Base-by-base conservation (phyloP, 176 grass and related monocot genomes). In the Phoenix roebelenii region DNA sequence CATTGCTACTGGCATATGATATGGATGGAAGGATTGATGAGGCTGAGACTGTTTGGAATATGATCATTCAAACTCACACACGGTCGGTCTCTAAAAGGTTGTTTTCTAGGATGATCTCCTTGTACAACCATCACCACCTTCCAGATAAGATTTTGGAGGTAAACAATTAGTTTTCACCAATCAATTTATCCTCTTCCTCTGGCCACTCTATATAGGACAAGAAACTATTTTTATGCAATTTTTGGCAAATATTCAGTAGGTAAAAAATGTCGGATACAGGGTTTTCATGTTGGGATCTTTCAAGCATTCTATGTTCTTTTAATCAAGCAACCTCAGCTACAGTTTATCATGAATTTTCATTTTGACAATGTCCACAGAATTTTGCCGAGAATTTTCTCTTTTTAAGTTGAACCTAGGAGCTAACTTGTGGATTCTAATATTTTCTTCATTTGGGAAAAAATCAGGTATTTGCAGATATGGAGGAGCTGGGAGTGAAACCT, bases 61-160 rank as follows among this genome's bases (percentile, higher is more conserved):
- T 44, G 57, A 69, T 92, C 61, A 6, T 89, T 65, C 26, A 85
- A 18, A 87, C 73, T 50, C 57, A 83, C 72, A 85, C 73, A 10
- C 84, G 93, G 23, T 98, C 87, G 25, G 87, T 87, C 54, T 81
- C 87, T 1, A 92, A 80, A 79, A 85, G 59, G 59, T 60, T 98
- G 77, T 92, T 85, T 67, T 83, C 87, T 63, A 71, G 84, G 73
- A 92, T 98, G 83, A 83, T 97, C 66, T 68, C 80, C 51, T 80
- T 92, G 54, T 85, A 92, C 50, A 76, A 92, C 22, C 66, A 56
- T 50, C 23, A 49, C 70, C 67, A 74, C 59, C 57, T 75, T 18
- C 78, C 84, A 23, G 73, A 83, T 23, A 98, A 92, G 74, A 70
- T 88, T 66, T 88, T 88, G 77, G 84, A 98, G 84, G 93, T 98